These are phyloP conservation scores for Globisporangium alternatum DNA, from an alignment of 352 stramenopile species.

Conservation along the genomic window DNA sequence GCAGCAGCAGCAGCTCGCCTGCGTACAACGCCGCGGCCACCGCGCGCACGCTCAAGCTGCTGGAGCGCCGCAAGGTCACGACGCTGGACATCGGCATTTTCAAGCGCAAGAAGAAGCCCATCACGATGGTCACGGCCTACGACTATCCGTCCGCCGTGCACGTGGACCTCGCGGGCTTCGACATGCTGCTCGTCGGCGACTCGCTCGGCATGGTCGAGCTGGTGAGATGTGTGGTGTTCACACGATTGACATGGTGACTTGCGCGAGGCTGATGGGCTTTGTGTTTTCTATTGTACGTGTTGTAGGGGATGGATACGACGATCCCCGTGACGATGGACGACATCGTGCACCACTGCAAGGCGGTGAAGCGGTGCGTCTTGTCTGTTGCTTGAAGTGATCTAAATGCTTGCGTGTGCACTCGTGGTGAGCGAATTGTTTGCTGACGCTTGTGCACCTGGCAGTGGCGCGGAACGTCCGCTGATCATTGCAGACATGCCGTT, in stretches of 20 bases:
- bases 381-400: not conserved
- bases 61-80: slow-evolving; percentile 84
- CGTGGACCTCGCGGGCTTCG: slow-evolving; percentile 97
- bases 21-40: slow-evolving; percentile 47
- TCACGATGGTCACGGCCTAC: slow-evolving; percentile 99
- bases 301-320: slow-evolving; percentile 83
- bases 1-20: slow-evolving; percentile 5
- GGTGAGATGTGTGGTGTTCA: slow-evolving; percentile 57
- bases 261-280: not conserved
- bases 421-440: not conserved
- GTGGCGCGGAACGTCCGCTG: slow-evolving; percentile 82
- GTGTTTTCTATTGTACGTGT: slow-evolving; percentile 12
- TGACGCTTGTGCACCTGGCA: slow-evolving; percentile 18
- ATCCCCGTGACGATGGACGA: slow-evolving; percentile 96
- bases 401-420: not conserved
- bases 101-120: slow-evolving; percentile 94
- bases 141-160: slow-evolving; percentile 96
- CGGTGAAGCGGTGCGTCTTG: slow-evolving; percentile 88
- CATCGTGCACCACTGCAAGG: slow-evolving; percentile 98
- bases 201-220: slow-evolving; percentile 98
- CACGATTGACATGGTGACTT: not conserved
- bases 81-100: slow-evolving; percentile 82
- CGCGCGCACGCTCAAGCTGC: slow-evolving; percentile 76
- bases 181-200: slow-evolving; percentile 97
- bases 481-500: slow-evolving; percentile 99